Percentiles rank a stretch among this genome's conserved stretches.
Conservation (phyloP, 805 yeast species). For the Wickerhamiella sergipiensis region DNA sequence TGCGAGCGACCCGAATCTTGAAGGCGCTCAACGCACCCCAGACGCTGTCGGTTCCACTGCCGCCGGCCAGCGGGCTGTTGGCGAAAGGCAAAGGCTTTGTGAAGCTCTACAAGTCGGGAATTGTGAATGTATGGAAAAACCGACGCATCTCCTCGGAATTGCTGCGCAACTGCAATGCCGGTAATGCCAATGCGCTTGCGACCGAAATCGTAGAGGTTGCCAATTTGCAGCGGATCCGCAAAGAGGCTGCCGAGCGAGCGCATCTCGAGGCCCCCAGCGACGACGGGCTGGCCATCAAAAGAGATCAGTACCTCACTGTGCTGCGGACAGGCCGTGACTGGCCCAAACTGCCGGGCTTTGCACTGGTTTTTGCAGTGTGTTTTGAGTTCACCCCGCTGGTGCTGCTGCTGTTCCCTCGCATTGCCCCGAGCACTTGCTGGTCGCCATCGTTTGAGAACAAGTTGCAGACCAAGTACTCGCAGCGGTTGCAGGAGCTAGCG, state of each 20-base stretch:
- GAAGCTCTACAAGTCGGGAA: constrained; percentile 35
- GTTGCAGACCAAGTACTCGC: constrained; percentile 3
- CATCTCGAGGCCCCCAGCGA: background rate
- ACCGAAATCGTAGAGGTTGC: constrained; percentile 12
- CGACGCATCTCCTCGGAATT: constrained; percentile 10
- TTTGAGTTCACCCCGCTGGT: constrained; percentile 45
- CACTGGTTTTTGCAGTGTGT: constrained; percentile 36
- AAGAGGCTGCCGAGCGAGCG: background rate
- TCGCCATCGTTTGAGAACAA: constrained; percentile 5
- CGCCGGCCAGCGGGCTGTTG: constrained; percentile 11
- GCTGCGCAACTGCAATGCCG: constrained; percentile 10
- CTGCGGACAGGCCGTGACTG: constrained; percentile 39
- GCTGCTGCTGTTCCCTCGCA: constrained; percentile 38
- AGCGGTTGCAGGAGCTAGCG: background rate
- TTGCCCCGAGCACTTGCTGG: constrained; percentile 48
- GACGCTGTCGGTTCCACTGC: constrained; percentile 16
- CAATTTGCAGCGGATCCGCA: constrained; percentile 7
- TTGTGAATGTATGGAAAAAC: constrained; percentile 36
- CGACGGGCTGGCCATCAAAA: constrained; percentile 18
- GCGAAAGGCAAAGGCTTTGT: constrained; percentile 19
- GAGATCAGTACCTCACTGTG: constrained; percentile 38
- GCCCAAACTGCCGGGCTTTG: constrained; percentile 45
- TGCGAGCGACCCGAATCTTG: background rate
- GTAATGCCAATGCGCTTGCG: constrained; percentile 12
- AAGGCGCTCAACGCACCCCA: constrained; percentile 15